Base-by-base conservation (phyloP, 768 basidiomycete species). In the Pleurotus ostreatus region DNA sequence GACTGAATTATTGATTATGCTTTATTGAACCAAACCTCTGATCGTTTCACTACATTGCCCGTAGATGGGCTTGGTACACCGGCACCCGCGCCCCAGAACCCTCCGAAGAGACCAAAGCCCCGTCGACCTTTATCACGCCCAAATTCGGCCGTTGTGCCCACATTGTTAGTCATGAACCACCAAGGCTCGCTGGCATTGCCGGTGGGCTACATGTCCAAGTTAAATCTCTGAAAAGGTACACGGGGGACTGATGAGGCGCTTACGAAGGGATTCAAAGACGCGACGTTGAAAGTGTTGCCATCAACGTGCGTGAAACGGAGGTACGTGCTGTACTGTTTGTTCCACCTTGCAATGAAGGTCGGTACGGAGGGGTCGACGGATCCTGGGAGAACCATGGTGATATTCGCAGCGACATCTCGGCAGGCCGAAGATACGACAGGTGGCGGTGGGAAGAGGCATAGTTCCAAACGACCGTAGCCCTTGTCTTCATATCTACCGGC, bases 231-330 rank as follows among this genome's bases (percentile, higher is more conserved):
- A 49, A 38, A 11, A 38, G 12, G 5, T 13, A 37, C 7, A 4
- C 5, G 37, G 26, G 41, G 26, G 45, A 52, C 34, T 23, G 30
- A 49, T 15, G n/a, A 25, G 11, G 26, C 7, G 60, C 63, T 58
- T 26, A 65, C 66, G 30, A 46, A 49, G 43, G 63, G 62, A 4
- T 47, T 20, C 6, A 65, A 43, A 7, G 56, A 34, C 6, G 57
- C 49, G 13, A 64, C 48, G 23, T 66, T 65, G 58, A 62, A 68
- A 15, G 57, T 40, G 41, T 64, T 59, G 6, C 58, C 60, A 38
- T 62, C 57, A 41, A 61, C 61, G 39, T 68, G 67, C 39, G 58
- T 48, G 44, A 66, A 54, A 9, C 53, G 57, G 5, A 63, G 12
- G 47, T 68, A 62, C 2, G 60, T 55, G 16, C 34, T 11, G 57